Conservation (phyloP, 2,329 filamentous ascomycete species). For the Xylariaceae sp. region DNA sequence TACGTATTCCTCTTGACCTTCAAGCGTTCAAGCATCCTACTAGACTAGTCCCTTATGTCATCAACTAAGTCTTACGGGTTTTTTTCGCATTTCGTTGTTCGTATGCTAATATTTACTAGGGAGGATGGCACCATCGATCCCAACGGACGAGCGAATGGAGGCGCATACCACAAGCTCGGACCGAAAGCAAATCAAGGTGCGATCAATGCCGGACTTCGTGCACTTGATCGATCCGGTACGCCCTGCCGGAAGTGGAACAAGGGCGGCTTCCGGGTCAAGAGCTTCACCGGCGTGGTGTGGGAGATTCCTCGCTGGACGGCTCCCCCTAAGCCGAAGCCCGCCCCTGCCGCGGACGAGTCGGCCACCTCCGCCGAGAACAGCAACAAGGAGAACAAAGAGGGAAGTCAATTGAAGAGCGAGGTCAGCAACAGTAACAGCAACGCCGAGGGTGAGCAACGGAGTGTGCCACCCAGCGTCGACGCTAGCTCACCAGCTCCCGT, state of each 20-base stretch:
- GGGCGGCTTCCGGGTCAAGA: conserved; percentile 82
- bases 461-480: conserved; percentile 51
- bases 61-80: conserved; percentile 2
- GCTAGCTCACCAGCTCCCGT: conserved; percentile 56
- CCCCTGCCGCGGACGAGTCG: conserved; percentile 49
- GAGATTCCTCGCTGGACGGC: conserved; percentile 81
- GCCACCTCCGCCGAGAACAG: conserved; percentile 54
- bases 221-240: conserved; percentile 88
- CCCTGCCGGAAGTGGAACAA: conserved; percentile 91
- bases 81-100: too few relatives aligned
- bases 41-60: background rate
- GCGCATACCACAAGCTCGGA: conserved; percentile 76
- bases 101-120: conserved; percentile 45
- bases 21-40: background rate
- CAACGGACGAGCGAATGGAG: conserved; percentile 50
- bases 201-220: conserved; percentile 94
- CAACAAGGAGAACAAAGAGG: conserved; percentile 68
- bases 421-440: conserved; percentile 41
- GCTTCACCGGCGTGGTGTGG: conserved; percentile 88
- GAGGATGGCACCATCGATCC: conserved; percentile 67
- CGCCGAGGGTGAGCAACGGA: conserved; percentile 57
- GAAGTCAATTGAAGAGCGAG: conserved; percentile 51
- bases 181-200: conserved; percentile 96
- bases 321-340: conserved; percentile 58
- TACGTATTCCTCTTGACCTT: background rate